Base-by-base conservation (phyloP, 2,329 filamentous ascomycete species). In the Colletotrichum brevisporum region DNA sequence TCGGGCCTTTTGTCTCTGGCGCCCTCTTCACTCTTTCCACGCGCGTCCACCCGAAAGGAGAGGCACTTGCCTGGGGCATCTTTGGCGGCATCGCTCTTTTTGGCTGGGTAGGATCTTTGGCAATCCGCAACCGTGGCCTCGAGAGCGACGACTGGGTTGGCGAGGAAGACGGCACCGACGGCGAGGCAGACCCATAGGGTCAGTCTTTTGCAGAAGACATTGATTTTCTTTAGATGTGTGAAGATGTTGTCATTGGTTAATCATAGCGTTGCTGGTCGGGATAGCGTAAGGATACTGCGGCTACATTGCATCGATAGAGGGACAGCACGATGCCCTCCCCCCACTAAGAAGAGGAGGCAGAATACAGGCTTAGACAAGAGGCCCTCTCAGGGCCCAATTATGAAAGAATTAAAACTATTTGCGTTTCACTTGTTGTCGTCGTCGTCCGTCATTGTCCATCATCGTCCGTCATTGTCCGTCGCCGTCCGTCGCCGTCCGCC, bases 1-100 rank as follows among this genome's bases (percentile, higher is more conserved):
- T 94, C 0, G 96, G 96, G 0, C 96, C 96, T 0, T 95, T 98
- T 73, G 83, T 97, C 0, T 96, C 94, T 0, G 96, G 96, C 0
- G 91, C 91, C 0, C 84, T 99, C 0, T 99, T 97, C 79, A 94
- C 94, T 0, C 83, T 95, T 1, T 91, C 94, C 0, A 91, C 90
- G 0, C 86, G 88, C 56, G 86, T 97, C 5, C 83, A 86, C 12
- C 92, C 91, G 2, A 96, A 94, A 76, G 95, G 96, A 1, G 95
- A 97, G 79, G 90, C 90, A 1, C 81, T 98, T 5, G 90, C 93
- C 0, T 99, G 97, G 87, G 93, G 94, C 1, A 79, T 97, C 0
- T 98, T 98, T 77, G 95, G 92, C 0, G 94, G 92, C 0, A 86
- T 98, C 2, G 89, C 94, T 0, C 90, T 97, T 39, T 69, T 94